Evolutionary conservation across 1,284 basidiomycete species (phyloP).

Genomic region (Apiotrichum sp.): DNA sequence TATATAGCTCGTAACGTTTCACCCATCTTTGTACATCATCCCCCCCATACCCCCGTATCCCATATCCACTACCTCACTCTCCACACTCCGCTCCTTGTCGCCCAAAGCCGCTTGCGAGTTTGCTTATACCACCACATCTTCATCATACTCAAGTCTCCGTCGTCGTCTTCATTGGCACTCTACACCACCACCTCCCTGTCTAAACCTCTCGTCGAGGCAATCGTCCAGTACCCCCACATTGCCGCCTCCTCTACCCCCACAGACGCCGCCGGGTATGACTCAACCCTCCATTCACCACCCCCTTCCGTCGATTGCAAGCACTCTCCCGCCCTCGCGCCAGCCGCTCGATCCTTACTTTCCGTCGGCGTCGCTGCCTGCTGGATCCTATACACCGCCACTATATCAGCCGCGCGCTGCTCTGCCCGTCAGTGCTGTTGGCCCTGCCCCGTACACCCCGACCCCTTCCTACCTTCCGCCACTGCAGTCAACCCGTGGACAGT

Average conservation of each 20-base stretch:
- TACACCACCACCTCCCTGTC: too few species aligned
- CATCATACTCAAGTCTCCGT: too few species aligned
- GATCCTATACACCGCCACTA: background rate
- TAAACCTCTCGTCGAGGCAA: too few species aligned
- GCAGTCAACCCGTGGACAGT: background rate
- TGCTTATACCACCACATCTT: too few species aligned
- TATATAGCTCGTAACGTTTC: too few species aligned
- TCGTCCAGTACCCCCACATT: too few species aligned
- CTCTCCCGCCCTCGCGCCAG: background rate
- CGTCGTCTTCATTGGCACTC: too few species aligned
- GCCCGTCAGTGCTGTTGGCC: background rate
- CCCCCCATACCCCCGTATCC: too few species aligned
- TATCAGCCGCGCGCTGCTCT: background rate
- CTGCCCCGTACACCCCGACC: background rate
- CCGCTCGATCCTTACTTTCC: background rate
- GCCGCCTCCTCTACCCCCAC: background rate
- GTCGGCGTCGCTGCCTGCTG: background rate
- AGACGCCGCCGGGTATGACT: background rate
- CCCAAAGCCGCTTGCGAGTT: too few species aligned
- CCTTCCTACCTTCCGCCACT: background rate
- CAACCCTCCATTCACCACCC: constrained; percentile 7
- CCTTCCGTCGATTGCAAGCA: constrained; percentile 6
- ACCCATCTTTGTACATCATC: too few species aligned
- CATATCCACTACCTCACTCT: too few species aligned
- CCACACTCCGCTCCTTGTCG: too few species aligned